Evolutionary conservation across 208 protist genomes (phyloP), one percentile per base, ranked within the genome.

Genomic region (Acanthamoeba castellanii): DNA sequence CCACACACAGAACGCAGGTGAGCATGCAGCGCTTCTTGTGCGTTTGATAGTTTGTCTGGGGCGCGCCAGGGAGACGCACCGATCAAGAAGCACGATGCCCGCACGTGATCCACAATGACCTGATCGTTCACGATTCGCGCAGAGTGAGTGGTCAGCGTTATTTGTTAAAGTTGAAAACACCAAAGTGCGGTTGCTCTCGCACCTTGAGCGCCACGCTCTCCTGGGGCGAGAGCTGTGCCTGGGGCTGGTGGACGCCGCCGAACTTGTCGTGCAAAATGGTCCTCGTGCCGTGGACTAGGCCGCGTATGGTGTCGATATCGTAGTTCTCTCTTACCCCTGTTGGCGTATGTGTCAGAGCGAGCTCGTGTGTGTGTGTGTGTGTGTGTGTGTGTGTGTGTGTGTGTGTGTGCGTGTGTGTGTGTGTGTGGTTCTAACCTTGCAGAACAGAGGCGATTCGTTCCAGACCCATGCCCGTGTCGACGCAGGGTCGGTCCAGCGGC

Each of bases 391-490:
- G 55, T 25, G 16, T 13, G n/a, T 14, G 16, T 20, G 59, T 1
- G 25, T 7, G 22, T 20, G 59, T 20, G 11, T 59, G 55, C 3
- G 55, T 1, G 20, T 20, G 55, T 25, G 16, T 13, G n/a, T 14
- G 52, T 1, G 16, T 13, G n/a, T 14, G 6, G 20, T 30, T 5
- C 47, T 9, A 18, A 52, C 85, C 89, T 78, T 97, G 97, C 4
- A 97, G 61, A 14, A 97, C 96, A 22, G 55, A 78, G 2, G 95
- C 89, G 32, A 97, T 30, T 0, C 96, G 95, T 68, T 97, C 96
- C 7, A 97, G 94, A 14, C 96, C 96, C 96, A 97, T 97, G 68
- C 96, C 96, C 0, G 96, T 97, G 87, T 97, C 96, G 22, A 97
- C 89, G 37, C 81, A 96, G 20, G 76, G 90, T 1, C 50, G 32